Evolutionary conservation across 257 asterid species (phyloP), one percentile per base, ranked within the genome.

Genomic region (Petrea volubilis): DNA sequence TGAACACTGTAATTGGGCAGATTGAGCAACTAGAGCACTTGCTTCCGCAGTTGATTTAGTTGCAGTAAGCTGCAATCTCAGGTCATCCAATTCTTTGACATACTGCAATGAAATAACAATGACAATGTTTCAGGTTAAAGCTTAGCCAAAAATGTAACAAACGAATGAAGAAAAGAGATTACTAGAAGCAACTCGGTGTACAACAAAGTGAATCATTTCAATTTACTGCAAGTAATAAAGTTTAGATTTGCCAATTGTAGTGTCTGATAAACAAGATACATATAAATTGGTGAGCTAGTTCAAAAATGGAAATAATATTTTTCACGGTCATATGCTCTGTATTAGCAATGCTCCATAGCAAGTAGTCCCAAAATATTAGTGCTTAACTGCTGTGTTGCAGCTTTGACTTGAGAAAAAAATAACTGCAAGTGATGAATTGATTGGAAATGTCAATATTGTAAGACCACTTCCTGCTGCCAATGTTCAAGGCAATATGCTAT

Each of bases 21-120:
- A 86, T 77, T 85, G 86, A 21, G 97, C 98, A 7, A 93, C 84
- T 31, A 65, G 77, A 9, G 92, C 97, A 78, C 97, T 89, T 44
- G 96, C 93, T 58, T 83, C 85, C 21, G 99, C 96, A 64, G 92
- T 83, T 60, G 85, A 95, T 77, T 83, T 87, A 51, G 95, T 84
- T 6, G 88, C 82, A 27, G 79, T 77, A 38, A 91, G 89, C 78
- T 83, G 87, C 31, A 77, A 77, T 73, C 84, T 83, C 49, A 91
- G 84, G 72, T 86, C 89, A 51, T 78, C 89, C 78, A 92, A 76
- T 69, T 92, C 93, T 72, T 82, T 82, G 36, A 70, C 85, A 79
- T 78, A 77, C 96, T 89, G 83, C 73, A 65, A n/a, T 8, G 15
- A 31, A 74, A 33, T 47, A 3, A 49, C 46, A 46, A 64, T 8